A percentile compares a stretch with the other conserved stretches of the same genome.
These are phyloP conservation scores for Davidsoniella neocaledoniae DNA, from an alignment of 2,329 filamentous ascomycete species.

Conservation along the genomic window DNA sequence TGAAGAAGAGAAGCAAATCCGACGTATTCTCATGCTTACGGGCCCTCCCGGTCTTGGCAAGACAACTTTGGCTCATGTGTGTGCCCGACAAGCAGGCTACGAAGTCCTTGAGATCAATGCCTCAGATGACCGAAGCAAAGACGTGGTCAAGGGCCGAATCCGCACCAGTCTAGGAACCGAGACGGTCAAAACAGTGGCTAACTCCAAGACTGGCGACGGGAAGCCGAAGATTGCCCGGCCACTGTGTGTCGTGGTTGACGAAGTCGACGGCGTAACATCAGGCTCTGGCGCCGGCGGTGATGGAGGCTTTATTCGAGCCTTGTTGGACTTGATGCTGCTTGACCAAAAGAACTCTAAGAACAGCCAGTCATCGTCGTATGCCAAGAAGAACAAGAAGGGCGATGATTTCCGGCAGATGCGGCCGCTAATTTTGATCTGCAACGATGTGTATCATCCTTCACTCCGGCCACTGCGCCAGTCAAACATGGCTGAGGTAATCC, in stretches of 20 bases:
- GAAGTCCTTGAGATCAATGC: slow-evolving; percentile 96
- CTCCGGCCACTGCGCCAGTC: slow-evolving; percentile 76
- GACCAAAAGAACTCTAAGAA: slow-evolving; percentile 59
- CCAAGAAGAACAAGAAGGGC: slow-evolving; percentile 48
- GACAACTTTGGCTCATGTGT: slow-evolving; percentile 91
- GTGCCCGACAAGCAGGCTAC: slow-evolving; percentile 86
- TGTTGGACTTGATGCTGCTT: slow-evolving; percentile 74
- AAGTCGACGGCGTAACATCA: slow-evolving; percentile 84
- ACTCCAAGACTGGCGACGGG: slow-evolving; percentile 17
- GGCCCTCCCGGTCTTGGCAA: slow-evolving; percentile 90
- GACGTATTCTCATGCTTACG: slow-evolving; percentile 78
- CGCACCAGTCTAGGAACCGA: slow-evolving; percentile 86
- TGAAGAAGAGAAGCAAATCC: slow-evolving; percentile 48
- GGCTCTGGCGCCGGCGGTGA: slow-evolving; percentile 65
- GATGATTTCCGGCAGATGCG: slow-evolving; percentile 78
- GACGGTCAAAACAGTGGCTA: slow-evolving; percentile 64
- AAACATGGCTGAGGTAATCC: slow-evolving; percentile 71
- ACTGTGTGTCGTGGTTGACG: slow-evolving; percentile 86
- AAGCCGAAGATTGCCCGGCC: slow-evolving; percentile 51
- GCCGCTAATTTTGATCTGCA: slow-evolving; percentile 87
- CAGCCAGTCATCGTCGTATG: slow-evolving; percentile 13
- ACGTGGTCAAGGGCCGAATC: slow-evolving; percentile 83
- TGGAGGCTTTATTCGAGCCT: slow-evolving; percentile 84
- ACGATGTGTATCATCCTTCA: slow-evolving; percentile 87
- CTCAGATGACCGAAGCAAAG: slow-evolving; percentile 78